A percentile compares a stretch with the other conserved stretches of the same genome.
phyloP scores from a whole-genome alignment of 2,329 filamentous ascomycete species.

The Nothophoma quercina region DNA sequence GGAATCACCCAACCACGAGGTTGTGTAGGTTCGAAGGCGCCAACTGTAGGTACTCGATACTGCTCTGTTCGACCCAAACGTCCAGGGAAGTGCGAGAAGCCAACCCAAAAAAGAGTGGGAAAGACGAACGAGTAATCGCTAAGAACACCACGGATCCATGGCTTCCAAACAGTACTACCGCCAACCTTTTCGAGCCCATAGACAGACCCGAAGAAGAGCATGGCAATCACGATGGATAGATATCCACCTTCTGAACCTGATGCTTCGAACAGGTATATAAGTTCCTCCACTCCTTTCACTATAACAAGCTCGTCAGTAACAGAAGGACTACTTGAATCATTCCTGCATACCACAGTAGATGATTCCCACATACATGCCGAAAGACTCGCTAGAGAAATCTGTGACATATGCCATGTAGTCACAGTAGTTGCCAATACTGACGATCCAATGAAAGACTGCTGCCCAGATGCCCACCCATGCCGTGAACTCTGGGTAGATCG shows the following conservation, averaged over 20 bases:
- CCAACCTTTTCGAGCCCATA: constrained; percentile 61
- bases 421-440: constrained; percentile 60
- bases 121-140: constrained; percentile 60
- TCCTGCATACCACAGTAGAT: constrained; percentile 60
- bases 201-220: constrained; percentile 61
- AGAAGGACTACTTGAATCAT: too few species aligned
- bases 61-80: constrained; percentile 53
- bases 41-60: constrained; percentile 52
- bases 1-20: constrained; percentile 59
- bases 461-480: constrained; percentile 66
- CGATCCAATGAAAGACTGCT: constrained; percentile 65
- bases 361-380: constrained; percentile 64
- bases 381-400: constrained; percentile 63
- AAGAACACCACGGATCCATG: constrained; percentile 56
- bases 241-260: constrained; percentile 56
- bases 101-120: constrained; percentile 62
- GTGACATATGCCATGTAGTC: constrained; percentile 68
- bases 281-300: constrained; percentile 66
- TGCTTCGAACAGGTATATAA: constrained; percentile 59
- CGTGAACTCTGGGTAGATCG: constrained; percentile 63
- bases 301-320: constrained; percentile 1
- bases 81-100: constrained; percentile 62
- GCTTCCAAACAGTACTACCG: constrained; percentile 54
- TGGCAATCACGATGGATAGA: constrained; percentile 59
- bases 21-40: constrained; percentile 58